Evolutionary conservation across 306 rosid species (phyloP).

Genomic region (Casuarina glauca): DNA sequence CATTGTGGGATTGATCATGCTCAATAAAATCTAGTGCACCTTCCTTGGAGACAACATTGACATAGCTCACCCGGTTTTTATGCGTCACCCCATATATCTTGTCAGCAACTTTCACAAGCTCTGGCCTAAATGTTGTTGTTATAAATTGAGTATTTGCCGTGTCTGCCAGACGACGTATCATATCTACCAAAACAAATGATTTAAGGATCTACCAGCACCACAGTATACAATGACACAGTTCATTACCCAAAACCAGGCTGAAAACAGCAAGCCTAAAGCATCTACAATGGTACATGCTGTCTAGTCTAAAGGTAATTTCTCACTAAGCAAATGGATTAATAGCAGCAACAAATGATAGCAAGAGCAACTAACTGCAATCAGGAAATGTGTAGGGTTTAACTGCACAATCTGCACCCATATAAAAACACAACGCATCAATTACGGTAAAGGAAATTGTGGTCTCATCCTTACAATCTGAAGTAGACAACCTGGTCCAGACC

Average conservation of each 20-base stretch:
- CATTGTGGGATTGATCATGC: conserved; percentile 85
- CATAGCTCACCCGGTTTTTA: conserved; percentile 90
- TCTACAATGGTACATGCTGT: not conserved
- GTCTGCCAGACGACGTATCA: conserved; percentile 93
- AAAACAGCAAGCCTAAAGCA: not conserved
- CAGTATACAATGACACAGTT: not conserved
- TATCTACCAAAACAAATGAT: conserved; percentile 51
- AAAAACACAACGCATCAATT: not conserved
- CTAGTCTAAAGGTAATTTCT: conserved; percentile 1
- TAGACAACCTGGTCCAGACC: not conserved
- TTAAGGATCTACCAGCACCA: conserved; percentile 39
- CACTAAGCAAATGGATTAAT: not conserved
- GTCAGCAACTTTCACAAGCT: conserved; percentile 95
- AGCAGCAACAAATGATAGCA: not conserved
- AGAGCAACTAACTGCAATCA: not conserved
- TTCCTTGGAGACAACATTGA: conserved; percentile 68
- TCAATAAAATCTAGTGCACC: conserved; percentile 82
- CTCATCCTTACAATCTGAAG: not conserved
- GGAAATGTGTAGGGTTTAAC: not conserved
- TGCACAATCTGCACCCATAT: not conserved
- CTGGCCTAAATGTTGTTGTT: conserved; percentile 88
- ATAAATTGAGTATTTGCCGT: conserved; percentile 85
- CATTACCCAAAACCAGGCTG: conserved; percentile 2
- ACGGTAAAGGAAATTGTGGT: not conserved
- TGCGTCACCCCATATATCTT: conserved; percentile 89